A percentile compares a stretch with the other conserved stretches of the same genome.
Evolutionary conservation across 2,329 filamentous ascomycete genomes (phyloP).

Genomic region (Cryphonectria parasitica): DNA sequence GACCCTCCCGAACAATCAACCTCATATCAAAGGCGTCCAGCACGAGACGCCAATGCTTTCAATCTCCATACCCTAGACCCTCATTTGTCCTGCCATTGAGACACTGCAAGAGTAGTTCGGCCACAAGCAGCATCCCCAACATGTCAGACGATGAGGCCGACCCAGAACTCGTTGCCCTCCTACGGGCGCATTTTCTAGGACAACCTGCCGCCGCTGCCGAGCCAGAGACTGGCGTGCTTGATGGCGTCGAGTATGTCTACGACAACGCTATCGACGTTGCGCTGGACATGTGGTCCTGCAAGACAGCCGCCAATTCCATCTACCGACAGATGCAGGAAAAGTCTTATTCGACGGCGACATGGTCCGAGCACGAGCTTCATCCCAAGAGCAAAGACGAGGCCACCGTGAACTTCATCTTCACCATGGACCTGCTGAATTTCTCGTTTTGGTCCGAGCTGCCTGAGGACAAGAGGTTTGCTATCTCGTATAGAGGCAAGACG

Average conservation of each 20-base stretch:
- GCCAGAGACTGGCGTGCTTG: slow-evolving; percentile 80
- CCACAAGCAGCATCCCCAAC: slow-evolving; percentile 8
- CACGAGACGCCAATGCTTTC: not conserved
- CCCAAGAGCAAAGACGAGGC: slow-evolving; percentile 79
- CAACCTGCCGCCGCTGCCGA: slow-evolving; percentile 58
- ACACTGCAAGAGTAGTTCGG: not conserved
- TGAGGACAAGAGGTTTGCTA: slow-evolving; percentile 75
- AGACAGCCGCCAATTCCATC: slow-evolving; percentile 79
- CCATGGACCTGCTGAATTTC: slow-evolving; percentile 96
- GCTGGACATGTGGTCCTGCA: slow-evolving; percentile 80
- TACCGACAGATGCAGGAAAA: slow-evolving; percentile 82
- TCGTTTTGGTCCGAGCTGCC: slow-evolving; percentile 85
- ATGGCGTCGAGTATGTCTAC: slow-evolving; percentile 83
- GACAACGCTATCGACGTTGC: slow-evolving; percentile 93
- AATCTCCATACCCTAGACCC: not conserved
- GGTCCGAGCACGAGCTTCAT: slow-evolving; percentile 88
- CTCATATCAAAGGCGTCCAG: not conserved
- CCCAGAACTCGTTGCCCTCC: slow-evolving; percentile 81
- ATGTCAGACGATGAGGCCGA: slow-evolving; percentile 96
- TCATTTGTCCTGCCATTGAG: slow-evolving; percentile 1
- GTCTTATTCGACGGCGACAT: slow-evolving; percentile 80
- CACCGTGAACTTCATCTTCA: slow-evolving; percentile 91
- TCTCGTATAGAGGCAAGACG: slow-evolving; percentile 77
- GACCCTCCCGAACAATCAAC: slow-evolving; percentile 14
- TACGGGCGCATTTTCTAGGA: slow-evolving; percentile 77